A percentile compares a stretch with the other conserved stretches of the same genome.
These are phyloP conservation scores for Mychonastes homosphaera DNA, from an alignment of 139 green algal genomes.

Conservation along the genomic window DNA sequence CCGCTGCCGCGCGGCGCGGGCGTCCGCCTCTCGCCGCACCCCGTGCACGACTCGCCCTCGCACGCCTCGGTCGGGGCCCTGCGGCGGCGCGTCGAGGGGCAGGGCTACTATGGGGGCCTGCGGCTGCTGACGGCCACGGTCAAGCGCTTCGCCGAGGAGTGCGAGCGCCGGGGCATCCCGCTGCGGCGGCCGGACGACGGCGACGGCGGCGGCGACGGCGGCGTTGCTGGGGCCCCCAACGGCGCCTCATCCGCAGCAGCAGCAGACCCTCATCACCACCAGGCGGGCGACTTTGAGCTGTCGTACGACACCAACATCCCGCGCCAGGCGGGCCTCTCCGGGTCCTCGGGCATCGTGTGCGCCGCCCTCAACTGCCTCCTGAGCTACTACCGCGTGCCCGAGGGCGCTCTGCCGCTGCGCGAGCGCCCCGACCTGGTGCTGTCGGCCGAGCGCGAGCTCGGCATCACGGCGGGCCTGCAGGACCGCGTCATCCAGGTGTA, in stretches of 20 bases:
- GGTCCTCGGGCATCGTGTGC: conserved; percentile 77
- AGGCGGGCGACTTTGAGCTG: conserved; percentile 46
- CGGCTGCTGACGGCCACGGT: conserved; percentile 64
- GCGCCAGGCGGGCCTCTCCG: conserved; percentile 67
- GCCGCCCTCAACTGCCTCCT: conserved; percentile 74
- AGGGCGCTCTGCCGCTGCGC: background rate
- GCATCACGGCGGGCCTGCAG: conserved; percentile 80
- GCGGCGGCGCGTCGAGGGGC: conserved; percentile 3
- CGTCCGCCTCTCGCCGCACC: conserved; percentile 47
- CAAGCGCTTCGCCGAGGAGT: conserved; percentile 55
- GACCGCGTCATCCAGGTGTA: conserved; percentile 85
- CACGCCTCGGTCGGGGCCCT: conserved; percentile 41
- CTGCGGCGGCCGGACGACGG: conserved; percentile 17
- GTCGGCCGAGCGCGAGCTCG: conserved; percentile 62
- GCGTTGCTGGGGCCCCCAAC: background rate
- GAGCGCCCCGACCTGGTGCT: conserved; percentile 59
- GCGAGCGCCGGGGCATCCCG: conserved; percentile 26
- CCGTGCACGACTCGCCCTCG: conserved; percentile 41
- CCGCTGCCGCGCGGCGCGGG: background rate
- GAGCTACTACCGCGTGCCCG: conserved; percentile 42
- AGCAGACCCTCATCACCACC: background rate
- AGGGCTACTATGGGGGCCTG: conserved; percentile 74
- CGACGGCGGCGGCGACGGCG: background rate
- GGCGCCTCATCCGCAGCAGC: background rate
- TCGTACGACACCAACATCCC: conserved; percentile 80